Evolutionary conservation across 108 stramenopile genomes (phyloP).

Genomic region (Fragilaria crotonensis): DNA sequence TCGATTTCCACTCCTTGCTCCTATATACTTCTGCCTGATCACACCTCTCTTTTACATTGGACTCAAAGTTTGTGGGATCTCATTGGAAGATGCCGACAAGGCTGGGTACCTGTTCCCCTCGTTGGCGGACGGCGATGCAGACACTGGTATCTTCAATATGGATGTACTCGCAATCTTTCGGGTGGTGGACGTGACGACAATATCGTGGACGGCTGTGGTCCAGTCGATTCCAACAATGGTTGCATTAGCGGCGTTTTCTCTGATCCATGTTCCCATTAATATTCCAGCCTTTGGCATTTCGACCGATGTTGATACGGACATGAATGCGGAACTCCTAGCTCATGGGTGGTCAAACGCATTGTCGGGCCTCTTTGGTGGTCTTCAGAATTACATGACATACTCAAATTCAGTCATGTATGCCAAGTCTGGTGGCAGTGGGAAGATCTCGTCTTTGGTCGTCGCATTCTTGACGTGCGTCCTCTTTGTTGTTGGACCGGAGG

Average conservation of each 20-base stretch:
- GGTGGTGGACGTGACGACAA: constrained; percentile 25
- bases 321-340: constrained; percentile 74
- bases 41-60: constrained; percentile 65
- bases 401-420: constrained; percentile 59
- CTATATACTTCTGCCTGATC: constrained; percentile 77
- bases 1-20: constrained; percentile 58
- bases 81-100: constrained; percentile 26
- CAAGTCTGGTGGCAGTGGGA: constrained; percentile 67
- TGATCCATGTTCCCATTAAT: constrained; percentile 84
- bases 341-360: constrained; percentile 72
- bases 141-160: constrained; percentile 11
- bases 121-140: constrained; percentile 4
- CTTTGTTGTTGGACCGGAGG: constrained; percentile 57
- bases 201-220: constrained; percentile 53
- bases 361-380: constrained; percentile 50
- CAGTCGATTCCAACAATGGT: constrained; percentile 54
- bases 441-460: constrained; percentile 34
- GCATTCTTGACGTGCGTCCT: constrained; percentile 33
- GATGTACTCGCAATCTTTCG: constrained; percentile 34
- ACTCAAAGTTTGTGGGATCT: constrained; percentile 18
- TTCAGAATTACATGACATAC: constrained; percentile 79
- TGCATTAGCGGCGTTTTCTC: constrained; percentile 53
- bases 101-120: constrained; percentile 68
- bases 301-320: constrained; percentile 55
- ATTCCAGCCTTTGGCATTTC: constrained; percentile 81